Conservation (phyloP, 495 filamentous ascomycete genomes). For the Aspergillus nidulans region DNA sequence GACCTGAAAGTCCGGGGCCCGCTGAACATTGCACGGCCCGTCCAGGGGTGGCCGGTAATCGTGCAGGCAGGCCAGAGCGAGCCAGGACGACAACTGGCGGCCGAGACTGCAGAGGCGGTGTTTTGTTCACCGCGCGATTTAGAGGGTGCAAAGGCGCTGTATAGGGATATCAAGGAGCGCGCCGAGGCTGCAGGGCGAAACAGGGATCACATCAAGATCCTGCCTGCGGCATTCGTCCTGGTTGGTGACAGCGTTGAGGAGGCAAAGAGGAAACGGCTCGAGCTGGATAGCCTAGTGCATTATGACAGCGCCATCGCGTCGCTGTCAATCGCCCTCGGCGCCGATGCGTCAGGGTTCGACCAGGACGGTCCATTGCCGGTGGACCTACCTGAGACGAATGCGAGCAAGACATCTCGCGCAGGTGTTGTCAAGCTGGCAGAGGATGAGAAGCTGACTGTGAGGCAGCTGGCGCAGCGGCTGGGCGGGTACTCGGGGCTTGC, state of each 20-base stretch:
- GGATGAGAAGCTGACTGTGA: constrained; percentile 41
- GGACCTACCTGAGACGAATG: constrained; percentile 49
- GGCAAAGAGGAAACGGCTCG: constrained; percentile 43
- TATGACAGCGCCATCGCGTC: constrained; percentile 55
- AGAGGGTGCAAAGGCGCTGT: constrained; percentile 45
- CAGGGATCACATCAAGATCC: constrained; percentile 45
- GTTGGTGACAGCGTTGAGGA: constrained; percentile 42
- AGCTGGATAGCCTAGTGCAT: constrained; percentile 49
- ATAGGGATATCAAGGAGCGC: constrained; percentile 48
- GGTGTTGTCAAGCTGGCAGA: constrained; percentile 38
- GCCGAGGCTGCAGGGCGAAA: constrained; percentile 39
- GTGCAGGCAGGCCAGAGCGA: constrained; percentile 54
- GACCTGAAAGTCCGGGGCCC: constrained; percentile 44
- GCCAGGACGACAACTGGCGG: constrained; percentile 48
- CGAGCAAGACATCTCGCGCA: constrained; percentile 47
- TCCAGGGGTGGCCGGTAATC: constrained; percentile 54
- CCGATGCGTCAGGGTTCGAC: constrained; percentile 43
- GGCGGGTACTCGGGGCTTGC: constrained; percentile 49
- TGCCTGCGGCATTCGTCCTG: constrained; percentile 49
- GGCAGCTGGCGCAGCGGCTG: constrained; percentile 47
- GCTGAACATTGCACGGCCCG: constrained; percentile 49
- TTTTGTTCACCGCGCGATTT: constrained; percentile 43
- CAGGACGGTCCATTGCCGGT: constrained; percentile 46
- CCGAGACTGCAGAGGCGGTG: constrained; percentile 52
- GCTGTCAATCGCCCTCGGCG: constrained; percentile 44